Conservation (phyloP, 805 yeast species). For the Ogataea henricii region DNA sequence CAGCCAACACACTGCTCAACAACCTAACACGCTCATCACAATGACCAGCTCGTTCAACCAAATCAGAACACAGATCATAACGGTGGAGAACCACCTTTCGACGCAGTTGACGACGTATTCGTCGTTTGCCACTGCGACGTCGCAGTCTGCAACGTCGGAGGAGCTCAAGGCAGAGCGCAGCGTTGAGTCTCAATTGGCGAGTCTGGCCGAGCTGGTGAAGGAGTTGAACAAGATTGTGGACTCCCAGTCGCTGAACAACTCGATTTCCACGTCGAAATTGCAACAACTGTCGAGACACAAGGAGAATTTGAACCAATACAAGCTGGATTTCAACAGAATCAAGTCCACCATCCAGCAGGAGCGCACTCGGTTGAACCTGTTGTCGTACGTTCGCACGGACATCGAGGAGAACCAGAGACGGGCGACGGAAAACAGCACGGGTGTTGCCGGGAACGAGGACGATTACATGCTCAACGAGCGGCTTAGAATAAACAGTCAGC, state of each 20-base stretch:
- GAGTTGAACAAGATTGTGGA: conserved; percentile 57
- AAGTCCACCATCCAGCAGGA: conserved; percentile 51
- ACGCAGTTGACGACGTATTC: conserved; percentile 53
- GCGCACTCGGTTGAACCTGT: conserved; percentile 70
- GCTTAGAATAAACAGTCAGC: conserved; percentile 68
- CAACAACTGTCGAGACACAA: conserved; percentile 84
- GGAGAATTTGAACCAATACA: conserved; percentile 73
- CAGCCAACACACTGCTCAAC: neutral
- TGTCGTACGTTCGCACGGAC: conserved; percentile 77
- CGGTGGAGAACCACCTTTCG: conserved; percentile 71
- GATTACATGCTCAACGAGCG: conserved; percentile 76
- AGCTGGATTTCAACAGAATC: conserved; percentile 61
- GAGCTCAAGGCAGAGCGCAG: conserved; percentile 47
- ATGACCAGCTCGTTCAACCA: conserved; percentile 57
- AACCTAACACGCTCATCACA: neutral
- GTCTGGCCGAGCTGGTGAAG: conserved; percentile 53
- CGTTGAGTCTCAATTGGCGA: conserved; percentile 53
- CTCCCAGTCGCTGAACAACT: conserved; percentile 34
- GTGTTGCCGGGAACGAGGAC: conserved; percentile 24
- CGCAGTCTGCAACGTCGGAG: conserved; percentile 48
- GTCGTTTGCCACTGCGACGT: conserved; percentile 52
- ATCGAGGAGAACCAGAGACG: conserved; percentile 64
- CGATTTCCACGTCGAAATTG: conserved; percentile 67
- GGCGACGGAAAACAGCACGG: conserved; percentile 32
- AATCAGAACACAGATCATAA: conserved; percentile 65